Base-by-base conservation (phyloP, 2,329 filamentous ascomycete genomes). In the Tolypocladium tundrense region DNA sequence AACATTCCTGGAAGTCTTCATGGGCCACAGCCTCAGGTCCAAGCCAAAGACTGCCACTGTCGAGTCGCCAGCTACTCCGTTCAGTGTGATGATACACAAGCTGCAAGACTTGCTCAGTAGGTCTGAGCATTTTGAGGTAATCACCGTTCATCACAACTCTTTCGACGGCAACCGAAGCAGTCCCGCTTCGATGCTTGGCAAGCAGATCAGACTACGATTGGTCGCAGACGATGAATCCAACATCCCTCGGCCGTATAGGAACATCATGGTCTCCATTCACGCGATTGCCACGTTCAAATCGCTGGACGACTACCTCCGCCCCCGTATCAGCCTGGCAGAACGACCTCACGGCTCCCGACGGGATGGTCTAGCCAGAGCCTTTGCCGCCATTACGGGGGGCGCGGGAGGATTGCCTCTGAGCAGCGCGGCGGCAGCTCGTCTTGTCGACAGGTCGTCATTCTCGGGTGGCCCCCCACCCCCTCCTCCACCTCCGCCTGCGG, bases 241-340 rank as follows among this genome's bases (percentile, higher is more conserved):
- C 54, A 94, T 99, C 60, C 94, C 94, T 21, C 82, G 86, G 41
- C 80, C 88, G 0, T 97, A 96, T 69, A 84, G 90, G 27, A 96
- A 93, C 64, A 95, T 99, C 62, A 97, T 97, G 88, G 94, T 99
- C 1, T 96, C 91, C 0, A 99, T 99, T 58, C 94, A 99, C 70
- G 94, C 94, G 19, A 97, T 99, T 67, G 93, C 94, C 2, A 97
- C 92, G 0, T 97, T 99, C 77, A 97, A 97, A 71, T 90, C 93
- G 0, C 77, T 99, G 31, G 94, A 97, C 68, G 94, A 99, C 69
- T 99, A 97, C 70, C 79, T 99, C 50, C 87, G 94, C 42, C 94
- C 94, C 9, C 84, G 93, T 60, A 96, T 99, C 59, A 91, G 81
- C 66, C 71, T 94, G 16, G 85, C 88, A 3, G 91, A 96, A 62